These are phyloP conservation scores for Ehretia macrophylla DNA, from an alignment of 257 asterid genomes.

Conservation along the genomic window DNA sequence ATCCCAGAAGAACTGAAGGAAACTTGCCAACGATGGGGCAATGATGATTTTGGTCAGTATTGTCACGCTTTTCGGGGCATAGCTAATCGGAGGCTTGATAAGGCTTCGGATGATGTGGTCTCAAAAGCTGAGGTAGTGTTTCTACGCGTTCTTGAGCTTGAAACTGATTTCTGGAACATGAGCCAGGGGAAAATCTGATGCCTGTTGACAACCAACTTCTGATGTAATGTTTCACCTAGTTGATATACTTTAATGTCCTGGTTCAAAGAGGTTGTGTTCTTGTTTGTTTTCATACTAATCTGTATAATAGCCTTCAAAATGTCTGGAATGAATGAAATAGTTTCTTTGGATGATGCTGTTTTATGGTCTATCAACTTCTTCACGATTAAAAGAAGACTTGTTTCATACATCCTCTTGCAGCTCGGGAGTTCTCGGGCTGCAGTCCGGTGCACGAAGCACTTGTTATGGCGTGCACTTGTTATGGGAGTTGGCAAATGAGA, in stretches of 20 bases:
- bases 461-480: no score
- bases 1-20: constrained; percentile 62
- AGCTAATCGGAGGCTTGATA: constrained; percentile 45
- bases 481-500: no score
- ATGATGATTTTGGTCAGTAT: constrained; percentile 44
- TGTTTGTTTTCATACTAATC: no score
- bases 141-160: constrained; percentile 51
- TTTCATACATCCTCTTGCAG: no score
- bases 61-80: constrained; percentile 48
- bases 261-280: no score
- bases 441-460: no score
- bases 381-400: no score
- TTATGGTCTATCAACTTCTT: no score
- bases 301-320: no score
- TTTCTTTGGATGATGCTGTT: no score
- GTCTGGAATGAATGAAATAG: no score
- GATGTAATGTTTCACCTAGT: background rate
- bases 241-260: background rate
- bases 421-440: no score
- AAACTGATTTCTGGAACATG: constrained; percentile 84
- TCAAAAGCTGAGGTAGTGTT: constrained; percentile 56
- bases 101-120: constrained; percentile 39
- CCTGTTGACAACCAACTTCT: background rate
- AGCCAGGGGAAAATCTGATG: constrained; percentile 28
- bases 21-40: constrained; percentile 79